Conservation (phyloP, 1,284 basidiomycete species). For the Porogramme epimiltina region DNA sequence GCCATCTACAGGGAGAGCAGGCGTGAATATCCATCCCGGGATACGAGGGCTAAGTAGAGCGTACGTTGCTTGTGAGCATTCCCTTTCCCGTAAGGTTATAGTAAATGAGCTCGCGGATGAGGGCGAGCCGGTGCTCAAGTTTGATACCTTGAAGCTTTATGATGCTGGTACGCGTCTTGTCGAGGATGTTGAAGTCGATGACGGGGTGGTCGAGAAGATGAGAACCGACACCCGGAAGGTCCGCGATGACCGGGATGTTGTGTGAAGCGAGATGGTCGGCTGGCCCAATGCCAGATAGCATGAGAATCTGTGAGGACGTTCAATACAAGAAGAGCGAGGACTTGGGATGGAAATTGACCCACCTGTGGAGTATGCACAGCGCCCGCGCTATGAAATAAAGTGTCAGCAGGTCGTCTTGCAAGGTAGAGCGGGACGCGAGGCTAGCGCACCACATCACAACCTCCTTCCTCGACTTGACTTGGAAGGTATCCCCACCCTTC, state of each 20-base stretch:
- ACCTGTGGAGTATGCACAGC: constrained; percentile 66
- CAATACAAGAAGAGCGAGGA: not conserved
- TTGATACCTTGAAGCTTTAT: constrained; percentile 35
- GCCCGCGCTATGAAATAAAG: constrained; percentile 50
- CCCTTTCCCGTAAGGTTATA: constrained; percentile 50
- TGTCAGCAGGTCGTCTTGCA: not conserved
- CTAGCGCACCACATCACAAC: constrained; percentile 59
- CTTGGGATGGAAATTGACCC: not conserved
- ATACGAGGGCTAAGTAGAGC: not conserved
- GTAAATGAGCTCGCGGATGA: constrained; percentile 38
- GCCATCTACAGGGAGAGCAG: constrained; percentile 42
- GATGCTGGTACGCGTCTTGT: constrained; percentile 40
- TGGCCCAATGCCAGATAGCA: constrained; percentile 72
- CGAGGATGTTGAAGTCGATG: constrained; percentile 50
- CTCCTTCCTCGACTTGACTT: constrained; percentile 54
- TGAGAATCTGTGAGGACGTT: constrained; percentile 50
- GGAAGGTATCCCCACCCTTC: constrained; percentile 37
- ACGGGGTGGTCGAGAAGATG: constrained; percentile 62
- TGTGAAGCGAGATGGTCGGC: constrained; percentile 50
- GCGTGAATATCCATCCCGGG: not conserved
- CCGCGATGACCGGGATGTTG: constrained; percentile 50
- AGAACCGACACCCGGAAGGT: constrained; percentile 61
- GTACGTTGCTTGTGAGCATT: constrained; percentile 56
- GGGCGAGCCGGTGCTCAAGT: constrained; percentile 35
- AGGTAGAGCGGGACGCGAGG: too few species aligned